Percentiles rank a stretch among this genome's conserved stretches.
Conservation (phyloP, 208 protist species). For the Trypanosoma cruzi region DNA sequence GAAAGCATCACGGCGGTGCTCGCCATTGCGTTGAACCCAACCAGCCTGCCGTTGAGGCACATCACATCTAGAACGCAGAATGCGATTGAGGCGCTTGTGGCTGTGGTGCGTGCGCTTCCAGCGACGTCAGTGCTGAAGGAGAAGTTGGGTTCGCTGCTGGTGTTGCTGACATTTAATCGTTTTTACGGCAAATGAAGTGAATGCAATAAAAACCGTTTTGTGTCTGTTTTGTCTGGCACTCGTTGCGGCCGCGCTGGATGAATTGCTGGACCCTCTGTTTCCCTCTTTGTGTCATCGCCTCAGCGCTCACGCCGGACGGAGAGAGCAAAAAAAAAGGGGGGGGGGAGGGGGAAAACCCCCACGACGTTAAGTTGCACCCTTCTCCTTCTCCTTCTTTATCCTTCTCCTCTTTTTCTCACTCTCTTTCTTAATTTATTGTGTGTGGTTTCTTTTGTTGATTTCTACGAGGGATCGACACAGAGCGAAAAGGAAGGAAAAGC, state of each 20-base stretch:
- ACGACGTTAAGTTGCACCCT: background rate
- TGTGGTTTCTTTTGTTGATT: too few relatives aligned
- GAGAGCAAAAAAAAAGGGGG: background rate
- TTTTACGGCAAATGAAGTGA: slow-evolving; percentile 63
- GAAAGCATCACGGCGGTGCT: slow-evolving; percentile 49
- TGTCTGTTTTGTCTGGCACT: background rate
- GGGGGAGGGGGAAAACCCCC: background rate
- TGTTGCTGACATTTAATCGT: slow-evolving; percentile 79
- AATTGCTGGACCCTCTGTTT: background rate
- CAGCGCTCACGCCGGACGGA: background rate
- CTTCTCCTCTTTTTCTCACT: too few relatives aligned
- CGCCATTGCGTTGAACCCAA: slow-evolving; percentile 55
- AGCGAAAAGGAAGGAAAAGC: background rate
- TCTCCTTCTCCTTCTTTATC: background rate
- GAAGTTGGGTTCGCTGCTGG: slow-evolving; percentile 61
- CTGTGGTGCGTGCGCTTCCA: slow-evolving; percentile 41
- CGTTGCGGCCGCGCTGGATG: background rate
- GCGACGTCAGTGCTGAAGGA: slow-evolving; percentile 42
- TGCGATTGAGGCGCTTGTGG: slow-evolving; percentile 70
- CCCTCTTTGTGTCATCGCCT: background rate
- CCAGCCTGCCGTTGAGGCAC: slow-evolving; percentile 48
- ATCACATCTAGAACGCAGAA: slow-evolving; percentile 55
- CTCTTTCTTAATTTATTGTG: too few relatives aligned
- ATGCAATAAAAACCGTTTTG: background rate
- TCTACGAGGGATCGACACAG: too few relatives aligned